Conservation (phyloP, 139 green algal genomes). For the Chlamydomonas sp. region DNA sequence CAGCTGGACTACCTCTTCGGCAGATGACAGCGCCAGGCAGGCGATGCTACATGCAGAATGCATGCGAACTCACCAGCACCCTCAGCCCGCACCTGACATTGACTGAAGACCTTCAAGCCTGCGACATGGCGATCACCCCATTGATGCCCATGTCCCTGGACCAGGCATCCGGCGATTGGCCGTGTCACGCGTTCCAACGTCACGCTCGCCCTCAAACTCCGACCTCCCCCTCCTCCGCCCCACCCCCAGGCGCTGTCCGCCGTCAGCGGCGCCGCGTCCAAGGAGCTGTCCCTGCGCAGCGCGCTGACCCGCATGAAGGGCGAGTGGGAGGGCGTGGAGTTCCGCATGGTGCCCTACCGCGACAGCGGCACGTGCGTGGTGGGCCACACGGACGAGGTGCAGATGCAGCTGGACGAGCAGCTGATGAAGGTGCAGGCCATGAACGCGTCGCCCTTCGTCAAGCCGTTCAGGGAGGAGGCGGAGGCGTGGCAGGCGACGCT, state of each 20-base stretch:
- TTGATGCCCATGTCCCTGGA: too few relatives aligned
- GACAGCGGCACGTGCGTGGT: constrained; percentile 78
- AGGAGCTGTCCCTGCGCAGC: constrained; percentile 53
- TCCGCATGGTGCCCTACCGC: constrained; percentile 70
- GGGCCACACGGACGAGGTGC: constrained; percentile 77
- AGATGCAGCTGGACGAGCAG: constrained; percentile 83
- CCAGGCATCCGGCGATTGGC: too few relatives aligned
- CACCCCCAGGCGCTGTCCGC: background rate
- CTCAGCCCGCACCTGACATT: too few relatives aligned
- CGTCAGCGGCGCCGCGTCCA: constrained; percentile 37
- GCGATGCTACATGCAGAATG: too few relatives aligned
- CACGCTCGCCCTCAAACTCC: background rate
- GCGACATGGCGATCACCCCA: too few relatives aligned
- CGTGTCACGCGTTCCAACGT: too few relatives aligned
- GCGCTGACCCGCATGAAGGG: constrained; percentile 65
- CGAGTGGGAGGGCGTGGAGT: constrained; percentile 67
- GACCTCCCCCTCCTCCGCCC: background rate
- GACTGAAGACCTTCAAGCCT: too few relatives aligned
- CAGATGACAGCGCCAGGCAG: too few relatives aligned
- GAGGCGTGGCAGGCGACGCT: constrained; percentile 53
- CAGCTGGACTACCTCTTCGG: too few relatives aligned
- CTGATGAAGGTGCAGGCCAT: constrained; percentile 71
- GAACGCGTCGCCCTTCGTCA: constrained; percentile 65
- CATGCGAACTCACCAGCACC: too few relatives aligned
- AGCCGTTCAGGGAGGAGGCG: constrained; percentile 61